A percentile compares a stretch with the other conserved stretches of the same genome.
These are phyloP conservation scores for Colletotrichum limetticola DNA, from an alignment of 2,329 filamentous ascomycete species.

Conservation along the genomic window DNA sequence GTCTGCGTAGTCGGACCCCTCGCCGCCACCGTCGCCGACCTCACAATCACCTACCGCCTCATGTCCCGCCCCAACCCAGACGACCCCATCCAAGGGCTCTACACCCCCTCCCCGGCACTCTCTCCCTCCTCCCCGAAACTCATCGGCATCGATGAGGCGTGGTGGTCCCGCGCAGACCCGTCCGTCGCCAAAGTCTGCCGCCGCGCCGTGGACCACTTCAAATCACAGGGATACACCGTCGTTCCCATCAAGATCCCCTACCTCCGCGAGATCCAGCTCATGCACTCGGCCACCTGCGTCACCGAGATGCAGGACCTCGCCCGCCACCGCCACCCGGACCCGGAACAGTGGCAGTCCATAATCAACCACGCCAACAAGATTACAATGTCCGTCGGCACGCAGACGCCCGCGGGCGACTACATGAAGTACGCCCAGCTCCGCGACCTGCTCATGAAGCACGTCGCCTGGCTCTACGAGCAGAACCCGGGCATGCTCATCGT, in stretches of 20 bases:
- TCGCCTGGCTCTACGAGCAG: constrained; percentile 75
- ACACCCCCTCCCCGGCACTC: constrained; percentile 66
- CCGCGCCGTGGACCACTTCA: constrained; percentile 68
- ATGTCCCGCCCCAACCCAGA: constrained; percentile 79
- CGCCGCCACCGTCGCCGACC: constrained; percentile 78
- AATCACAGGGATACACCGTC: constrained; percentile 58
- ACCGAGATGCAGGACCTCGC: constrained; percentile 68
- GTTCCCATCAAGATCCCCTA: constrained; percentile 74
- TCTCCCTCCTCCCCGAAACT: constrained; percentile 60
- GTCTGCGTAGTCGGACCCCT: constrained; percentile 79
- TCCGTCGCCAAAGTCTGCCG: constrained; percentile 72
- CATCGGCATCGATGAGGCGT: constrained; percentile 76
- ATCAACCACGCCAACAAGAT: constrained; percentile 77
- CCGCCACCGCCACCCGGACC: constrained; percentile 54
- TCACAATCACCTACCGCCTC: constrained; percentile 83
- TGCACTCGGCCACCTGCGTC: constrained; percentile 83
- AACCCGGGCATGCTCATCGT: constrained; percentile 83
- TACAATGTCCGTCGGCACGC: constrained; percentile 71
- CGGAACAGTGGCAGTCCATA: constrained; percentile 60
- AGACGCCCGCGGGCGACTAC: constrained; percentile 76
- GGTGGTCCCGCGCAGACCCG: constrained; percentile 63
- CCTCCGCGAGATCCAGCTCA: constrained; percentile 76
- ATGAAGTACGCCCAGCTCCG: constrained; percentile 79
- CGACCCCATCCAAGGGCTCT: constrained; percentile 65
- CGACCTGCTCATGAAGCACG: constrained; percentile 80